A percentile compares a stretch with the other conserved stretches of the same genome.
phyloP scores from a whole-genome alignment of 495 filamentous ascomycete species.

The Paragyromitra xinjiangensis region DNA sequence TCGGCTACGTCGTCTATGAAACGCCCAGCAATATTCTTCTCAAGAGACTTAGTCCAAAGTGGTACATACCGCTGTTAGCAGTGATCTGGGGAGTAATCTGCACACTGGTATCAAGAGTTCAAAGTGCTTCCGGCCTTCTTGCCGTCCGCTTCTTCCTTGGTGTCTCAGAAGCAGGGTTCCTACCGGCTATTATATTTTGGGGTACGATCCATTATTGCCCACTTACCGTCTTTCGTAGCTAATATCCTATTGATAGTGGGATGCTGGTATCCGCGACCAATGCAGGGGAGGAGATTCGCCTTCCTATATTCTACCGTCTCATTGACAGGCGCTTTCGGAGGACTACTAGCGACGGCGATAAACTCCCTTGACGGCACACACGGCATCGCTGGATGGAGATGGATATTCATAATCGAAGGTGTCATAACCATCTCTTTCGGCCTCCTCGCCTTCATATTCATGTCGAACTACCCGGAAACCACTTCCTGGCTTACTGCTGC shows the following conservation, averaged over 20 bases:
- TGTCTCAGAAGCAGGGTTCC: constrained; percentile 66
- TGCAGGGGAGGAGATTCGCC: constrained; percentile 67
- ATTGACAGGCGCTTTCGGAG: constrained; percentile 67
- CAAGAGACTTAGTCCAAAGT: constrained; percentile 67
- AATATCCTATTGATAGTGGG: constrained; percentile 57
- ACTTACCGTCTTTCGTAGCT: neutral
- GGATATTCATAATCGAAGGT: constrained; percentile 74
- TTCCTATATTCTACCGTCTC: constrained; percentile 67
- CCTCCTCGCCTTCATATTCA: constrained; percentile 63
- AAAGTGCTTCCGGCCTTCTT: constrained; percentile 59
- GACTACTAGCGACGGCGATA: constrained; percentile 66
- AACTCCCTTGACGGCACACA: constrained; percentile 62
- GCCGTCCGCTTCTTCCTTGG: constrained; percentile 65
- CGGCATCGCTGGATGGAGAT: constrained; percentile 68
- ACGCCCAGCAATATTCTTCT: constrained; percentile 72
- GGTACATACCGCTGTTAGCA: constrained; percentile 71
- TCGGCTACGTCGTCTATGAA: constrained; percentile 72
- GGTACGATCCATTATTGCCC: neutral
- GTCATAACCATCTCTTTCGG: constrained; percentile 67
- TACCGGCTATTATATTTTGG: constrained; percentile 66
- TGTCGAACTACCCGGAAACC: constrained; percentile 66
- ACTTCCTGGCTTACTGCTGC: constrained; percentile 64
- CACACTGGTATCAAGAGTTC: constrained; percentile 13
- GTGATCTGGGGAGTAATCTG: constrained; percentile 40
- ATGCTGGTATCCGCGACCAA: constrained; percentile 67